These are phyloP conservation scores for Capsella bursapastoris DNA, from an alignment of 345 rosid species.

Conservation along the genomic window DNA sequence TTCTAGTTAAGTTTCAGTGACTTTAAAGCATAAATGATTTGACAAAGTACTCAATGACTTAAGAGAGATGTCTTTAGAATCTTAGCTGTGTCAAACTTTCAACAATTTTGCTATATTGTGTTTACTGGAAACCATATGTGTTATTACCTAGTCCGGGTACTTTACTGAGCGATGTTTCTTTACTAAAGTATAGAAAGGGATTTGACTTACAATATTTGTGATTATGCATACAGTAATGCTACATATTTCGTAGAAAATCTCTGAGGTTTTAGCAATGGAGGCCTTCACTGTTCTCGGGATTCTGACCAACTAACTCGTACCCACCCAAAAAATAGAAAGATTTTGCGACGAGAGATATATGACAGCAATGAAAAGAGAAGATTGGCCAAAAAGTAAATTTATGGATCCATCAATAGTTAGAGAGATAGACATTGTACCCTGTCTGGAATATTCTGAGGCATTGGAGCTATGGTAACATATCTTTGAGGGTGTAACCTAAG, in stretches of 20 bases:
- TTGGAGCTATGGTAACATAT: slow-evolving; percentile 83
- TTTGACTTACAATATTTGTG: slow-evolving; percentile 32
- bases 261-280: slow-evolving; percentile 28
- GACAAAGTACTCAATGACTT: not conserved
- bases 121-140: slow-evolving; percentile 7
- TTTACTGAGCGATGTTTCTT: slow-evolving; percentile 30
- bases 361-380: slow-evolving; percentile 29
- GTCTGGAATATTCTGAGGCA: slow-evolving; percentile 89
- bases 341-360: slow-evolving; percentile 10
- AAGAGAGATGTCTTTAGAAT: slow-evolving; percentile 5
- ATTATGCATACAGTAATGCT: slow-evolving; percentile 29
- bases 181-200: slow-evolving; percentile 37
- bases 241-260: slow-evolving; percentile 32
- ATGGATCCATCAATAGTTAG: slow-evolving; percentile 59
- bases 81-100: not conserved
- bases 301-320: slow-evolving; percentile 32
- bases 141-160: not conserved
- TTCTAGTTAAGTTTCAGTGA: not conserved
- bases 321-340: slow-evolving; percentile 35
- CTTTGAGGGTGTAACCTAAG: slow-evolving; percentile 68
- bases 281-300: slow-evolving; percentile 29
- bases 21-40: slow-evolving; percentile 6
- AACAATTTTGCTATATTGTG: slow-evolving; percentile 1
- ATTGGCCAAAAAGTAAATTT: slow-evolving; percentile 38
- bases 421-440: slow-evolving; percentile 90